Evolutionary conservation across 768 basidiomycete genomes (phyloP), one percentile per base, ranked within the genome.

Genomic region (Serpula lacrymans): DNA sequence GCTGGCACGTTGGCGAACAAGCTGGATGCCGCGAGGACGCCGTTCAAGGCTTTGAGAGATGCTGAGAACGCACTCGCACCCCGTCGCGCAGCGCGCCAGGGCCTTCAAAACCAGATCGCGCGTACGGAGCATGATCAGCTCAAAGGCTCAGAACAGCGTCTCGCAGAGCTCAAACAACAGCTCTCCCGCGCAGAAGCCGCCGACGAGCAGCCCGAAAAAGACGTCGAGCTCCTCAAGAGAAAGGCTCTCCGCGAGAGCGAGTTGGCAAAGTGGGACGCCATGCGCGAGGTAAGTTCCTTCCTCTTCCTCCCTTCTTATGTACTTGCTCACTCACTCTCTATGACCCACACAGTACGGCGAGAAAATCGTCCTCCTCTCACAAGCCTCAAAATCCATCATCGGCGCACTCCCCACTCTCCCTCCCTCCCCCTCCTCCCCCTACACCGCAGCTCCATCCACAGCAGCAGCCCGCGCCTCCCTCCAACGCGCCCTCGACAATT

Each of bases 301-400:
- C 20, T 18, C 6, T n/a, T 30, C n/a, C 34, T 12, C 25, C 17
- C 2, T 6, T 2, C 39, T 20, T 10, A 38, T 36, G 12, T 34
- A 46, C 24, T 31, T 28, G 3, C 31, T 44, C 39, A 54, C 6
- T 48, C 20, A 6, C 20, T 6, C 27, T 32, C 28, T 39, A 2
- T n/a, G n/a, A n/a, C n/a, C n/a, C n/a, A n/a, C n/a, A n/a, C 40
- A 91, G 88, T 92, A 83, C 43, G 86, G 78, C 33, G 89, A 92
- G 59, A 92, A 91, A 57, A 62, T 92, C 4, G 64, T 82, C 1
- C 68, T 92, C 5, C 57, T 91, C 6, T 74, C 85, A 4, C 84
- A 91, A 60, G 85, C 84, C 4, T 77, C 82, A 1, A 61, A 70
- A 6, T 75, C 80, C 13, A 72, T 90, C 36, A 59, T 88, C 34